Percentiles rank a stretch among this genome's conserved stretches.
Evolutionary conservation across 129 eudicot genomes (phyloP).

Genomic region (Smallanthus sonchifolius): DNA sequence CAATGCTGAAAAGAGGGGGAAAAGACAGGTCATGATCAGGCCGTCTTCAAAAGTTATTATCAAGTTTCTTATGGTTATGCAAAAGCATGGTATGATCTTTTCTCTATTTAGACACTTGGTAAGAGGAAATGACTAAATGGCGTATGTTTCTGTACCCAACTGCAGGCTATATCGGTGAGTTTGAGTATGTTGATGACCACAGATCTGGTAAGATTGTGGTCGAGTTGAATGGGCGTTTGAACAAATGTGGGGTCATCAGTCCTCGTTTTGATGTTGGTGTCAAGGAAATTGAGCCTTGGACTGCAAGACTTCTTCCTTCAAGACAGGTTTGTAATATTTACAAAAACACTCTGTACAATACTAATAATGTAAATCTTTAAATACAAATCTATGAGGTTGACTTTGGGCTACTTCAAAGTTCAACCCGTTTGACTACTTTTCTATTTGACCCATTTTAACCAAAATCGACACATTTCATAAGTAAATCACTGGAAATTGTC

Average conservation of each 20-base stretch:
- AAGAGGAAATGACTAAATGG: not conserved
- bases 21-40: constrained; percentile 72
- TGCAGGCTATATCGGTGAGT: constrained; percentile 36
- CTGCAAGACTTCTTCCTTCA: constrained; percentile 54
- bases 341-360: not conserved
- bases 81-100: constrained; percentile 48
- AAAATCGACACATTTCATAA: not conserved
- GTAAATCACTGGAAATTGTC: not conserved
- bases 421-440: not conserved
- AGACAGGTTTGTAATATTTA: constrained; percentile 44
- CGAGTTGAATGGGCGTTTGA: constrained; percentile 27
- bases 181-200: constrained; percentile 26
- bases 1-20: constrained; percentile 73
- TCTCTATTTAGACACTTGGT: not conserved
- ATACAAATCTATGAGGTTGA: not conserved
- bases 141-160: not conserved
- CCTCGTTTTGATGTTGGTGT: constrained; percentile 29
- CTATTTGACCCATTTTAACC: not conserved
- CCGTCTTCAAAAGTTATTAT: constrained; percentile 69
- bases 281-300: constrained; percentile 26
- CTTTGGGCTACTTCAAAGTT: not conserved
- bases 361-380: not conserved
- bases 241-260: constrained; percentile 25
- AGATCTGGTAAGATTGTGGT: constrained; percentile 31
- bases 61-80: constrained; percentile 69